Evolutionary conservation across 1,284 basidiomycete species (phyloP), one percentile per base, ranked within the genome.

Genomic region (Fistulinella staudtii): DNA sequence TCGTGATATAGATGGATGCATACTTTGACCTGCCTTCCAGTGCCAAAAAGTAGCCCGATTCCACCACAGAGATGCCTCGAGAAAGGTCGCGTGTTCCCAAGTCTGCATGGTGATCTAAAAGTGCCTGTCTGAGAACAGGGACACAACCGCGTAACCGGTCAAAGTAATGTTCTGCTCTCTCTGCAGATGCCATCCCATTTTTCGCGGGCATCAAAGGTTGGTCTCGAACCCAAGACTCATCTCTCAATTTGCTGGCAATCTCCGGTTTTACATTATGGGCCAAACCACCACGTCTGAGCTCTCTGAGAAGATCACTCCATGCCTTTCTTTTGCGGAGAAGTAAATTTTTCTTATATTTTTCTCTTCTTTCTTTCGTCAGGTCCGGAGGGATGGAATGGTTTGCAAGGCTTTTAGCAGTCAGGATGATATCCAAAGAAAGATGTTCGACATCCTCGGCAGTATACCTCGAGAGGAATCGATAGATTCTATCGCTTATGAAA

Each of bases 301-400:
- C 90, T 67, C 93, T 95, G 51, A 97, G 73, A 17, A 98, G 72
- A 61, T 98, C 93, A 22, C 86, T 82, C 80, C 87, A 94, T 1
- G 93, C 94, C 61, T 92, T 93, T 48, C 89, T 76, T 69, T 99
- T 99, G 24, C 90, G 80, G 8, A 85, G 80, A 39, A 94, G 65
- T 5, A 88, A 67, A 28, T 85, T 79, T 64, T 95, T 96, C 52
- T 80, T 74, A 35, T 79, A 73, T 67, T 91, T 93, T 46, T 74
- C 72, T 41, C 85, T 80, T 37, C 79, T 82, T 50, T 87, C 81
- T 25, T 73, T 69, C 3, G 79, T 61, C 1, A 75, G 52, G 18
- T 60, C 63, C 3, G 59, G 57, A 1, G 80, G 71, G 9, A 85
- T 66, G 0, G 75, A 61, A 11, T 79, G 68, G 11, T 72, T 72